Conservation (phyloP, 2,329 filamentous ascomycete genomes). For the Ophiostoma himal-ulmi region DNA sequence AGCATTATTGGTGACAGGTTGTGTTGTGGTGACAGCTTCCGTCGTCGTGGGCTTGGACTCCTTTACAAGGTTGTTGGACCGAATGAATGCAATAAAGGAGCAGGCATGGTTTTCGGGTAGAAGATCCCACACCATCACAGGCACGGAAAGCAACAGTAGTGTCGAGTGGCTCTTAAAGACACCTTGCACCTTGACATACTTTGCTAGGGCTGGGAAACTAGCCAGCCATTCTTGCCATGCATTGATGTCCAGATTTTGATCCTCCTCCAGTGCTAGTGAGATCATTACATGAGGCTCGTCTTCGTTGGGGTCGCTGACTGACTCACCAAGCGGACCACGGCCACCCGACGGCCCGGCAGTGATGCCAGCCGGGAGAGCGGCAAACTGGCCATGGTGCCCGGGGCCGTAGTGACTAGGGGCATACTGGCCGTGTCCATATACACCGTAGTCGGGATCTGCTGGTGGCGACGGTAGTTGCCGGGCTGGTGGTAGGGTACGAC, state of each 20-base stretch:
- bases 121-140: slow-evolving; percentile 55
- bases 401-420: slow-evolving; percentile 1
- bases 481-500: slow-evolving; percentile 35
- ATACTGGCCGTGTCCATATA: slow-evolving; percentile 11
- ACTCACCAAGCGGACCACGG: slow-evolving; percentile 24
- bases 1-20: not conserved
- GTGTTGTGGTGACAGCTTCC: not conserved
- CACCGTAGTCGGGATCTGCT: slow-evolving; percentile 28
- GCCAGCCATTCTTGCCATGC: slow-evolving; percentile 55
- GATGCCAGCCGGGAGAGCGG: slow-evolving; percentile 2
- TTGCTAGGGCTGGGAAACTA: slow-evolving; percentile 52
- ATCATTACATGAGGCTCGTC: slow-evolving; percentile 57
- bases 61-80: slow-evolving; percentile 49
- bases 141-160: slow-evolving; percentile 51
- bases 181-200: slow-evolving; percentile 56
- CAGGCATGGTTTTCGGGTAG: slow-evolving; percentile 53
- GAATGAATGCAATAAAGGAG: slow-evolving; percentile 54
- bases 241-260: slow-evolving; percentile 51
- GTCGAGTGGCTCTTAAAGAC: slow-evolving; percentile 58
- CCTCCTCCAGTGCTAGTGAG: slow-evolving; percentile 52
- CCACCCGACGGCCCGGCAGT: slow-evolving; percentile 21
- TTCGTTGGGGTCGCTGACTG: slow-evolving; percentile 44
- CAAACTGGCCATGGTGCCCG: not conserved
- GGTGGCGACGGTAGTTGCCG: slow-evolving; percentile 37
- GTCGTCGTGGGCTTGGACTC: not conserved